These are phyloP conservation scores for Globisporangium canariense DNA, from an alignment of 352 stramenopile genomes.

Conservation along the genomic window DNA sequence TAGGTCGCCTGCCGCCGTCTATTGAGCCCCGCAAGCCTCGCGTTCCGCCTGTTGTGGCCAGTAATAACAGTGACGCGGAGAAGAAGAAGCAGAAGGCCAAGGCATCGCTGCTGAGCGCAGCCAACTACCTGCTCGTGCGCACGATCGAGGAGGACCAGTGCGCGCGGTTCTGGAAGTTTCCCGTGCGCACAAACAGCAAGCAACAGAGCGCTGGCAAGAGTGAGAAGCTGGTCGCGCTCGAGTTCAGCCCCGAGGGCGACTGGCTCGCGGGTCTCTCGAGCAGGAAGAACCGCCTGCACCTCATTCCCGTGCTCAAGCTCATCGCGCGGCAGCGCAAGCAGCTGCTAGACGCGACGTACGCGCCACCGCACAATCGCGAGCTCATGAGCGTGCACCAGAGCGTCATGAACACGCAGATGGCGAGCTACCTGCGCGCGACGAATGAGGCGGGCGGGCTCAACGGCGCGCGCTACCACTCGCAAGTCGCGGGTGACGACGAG, in stretches of 20 bases:
- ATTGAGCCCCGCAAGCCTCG: conserved; percentile 17
- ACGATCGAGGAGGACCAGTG: conserved; percentile 75
- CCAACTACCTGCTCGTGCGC: conserved; percentile 61
- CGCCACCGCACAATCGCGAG: conserved; percentile 52
- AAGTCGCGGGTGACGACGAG: conserved; percentile 74
- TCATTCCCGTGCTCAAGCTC: conserved; percentile 66
- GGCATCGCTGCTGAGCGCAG: conserved; percentile 6
- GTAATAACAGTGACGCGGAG: background rate
- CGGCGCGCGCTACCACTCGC: conserved; percentile 76
- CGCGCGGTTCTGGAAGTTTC: conserved; percentile 68
- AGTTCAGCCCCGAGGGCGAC: conserved; percentile 83
- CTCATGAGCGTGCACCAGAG: conserved; percentile 69
- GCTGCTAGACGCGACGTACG: conserved; percentile 55
- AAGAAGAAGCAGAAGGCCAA: conserved; percentile 10
- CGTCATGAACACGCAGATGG: conserved; percentile 81
- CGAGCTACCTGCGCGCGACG: conserved; percentile 75
- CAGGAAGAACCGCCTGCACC: conserved; percentile 73
- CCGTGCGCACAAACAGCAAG: conserved; percentile 60
- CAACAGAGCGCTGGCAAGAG: conserved; percentile 42
- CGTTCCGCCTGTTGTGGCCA: background rate
- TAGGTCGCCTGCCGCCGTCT: conserved; percentile 12
- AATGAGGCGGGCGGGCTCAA: conserved; percentile 80
- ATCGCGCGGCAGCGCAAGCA: conserved; percentile 51
- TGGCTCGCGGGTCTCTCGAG: conserved; percentile 76
- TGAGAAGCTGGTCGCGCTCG: conserved; percentile 62